A percentile compares a stretch with the other conserved stretches of the same genome.
These are phyloP conservation scores for Aeminium ludgeri DNA, from an alignment of 495 filamentous ascomycete species.

Conservation along the genomic window DNA sequence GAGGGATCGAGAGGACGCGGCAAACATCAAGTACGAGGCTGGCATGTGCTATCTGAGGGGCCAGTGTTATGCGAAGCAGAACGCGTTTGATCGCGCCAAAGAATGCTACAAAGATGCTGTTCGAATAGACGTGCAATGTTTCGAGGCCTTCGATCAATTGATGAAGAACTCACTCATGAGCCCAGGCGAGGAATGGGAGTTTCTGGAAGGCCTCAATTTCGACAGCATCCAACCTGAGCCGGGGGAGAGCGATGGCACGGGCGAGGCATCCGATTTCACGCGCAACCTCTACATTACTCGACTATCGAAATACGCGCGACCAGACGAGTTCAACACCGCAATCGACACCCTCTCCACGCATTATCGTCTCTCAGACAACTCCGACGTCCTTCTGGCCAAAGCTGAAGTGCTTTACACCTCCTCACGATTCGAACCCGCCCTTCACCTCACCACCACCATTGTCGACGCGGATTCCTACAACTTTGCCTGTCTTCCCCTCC, in stretches of 20 bases:
- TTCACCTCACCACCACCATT: constrained; percentile 67
- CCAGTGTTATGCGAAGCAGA: constrained; percentile 90
- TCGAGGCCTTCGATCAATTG: constrained; percentile 91
- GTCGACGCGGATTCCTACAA: constrained; percentile 72
- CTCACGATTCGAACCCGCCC: constrained; percentile 76
- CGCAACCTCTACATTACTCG: constrained; percentile 95
- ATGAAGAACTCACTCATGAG: constrained; percentile 97
- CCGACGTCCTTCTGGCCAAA: constrained; percentile 81
- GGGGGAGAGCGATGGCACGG: constrained; percentile 39
- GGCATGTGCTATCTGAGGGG: constrained; percentile 94
- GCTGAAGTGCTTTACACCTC: constrained; percentile 89
- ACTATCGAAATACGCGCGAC: constrained; percentile 88
- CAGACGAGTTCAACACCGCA: constrained; percentile 63
- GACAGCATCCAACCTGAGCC: constrained; percentile 44
- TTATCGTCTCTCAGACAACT: constrained; percentile 74
- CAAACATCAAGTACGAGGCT: constrained; percentile 74
- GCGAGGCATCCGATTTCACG: constrained; percentile 81
- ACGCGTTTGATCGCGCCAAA: constrained; percentile 90
- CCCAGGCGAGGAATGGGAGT: constrained; percentile 89
- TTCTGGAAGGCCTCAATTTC: constrained; percentile 84
- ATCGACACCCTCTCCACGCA: constrained; percentile 82
- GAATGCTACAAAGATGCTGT: constrained; percentile 97
- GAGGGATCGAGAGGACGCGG: constrained; percentile 48
- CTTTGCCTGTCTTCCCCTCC: constrained; percentile 72
- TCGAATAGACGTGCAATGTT: constrained; percentile 93